Conservation (phyloP, 2,329 filamentous ascomycete species). For the Aspergillus alliaceus region DNA sequence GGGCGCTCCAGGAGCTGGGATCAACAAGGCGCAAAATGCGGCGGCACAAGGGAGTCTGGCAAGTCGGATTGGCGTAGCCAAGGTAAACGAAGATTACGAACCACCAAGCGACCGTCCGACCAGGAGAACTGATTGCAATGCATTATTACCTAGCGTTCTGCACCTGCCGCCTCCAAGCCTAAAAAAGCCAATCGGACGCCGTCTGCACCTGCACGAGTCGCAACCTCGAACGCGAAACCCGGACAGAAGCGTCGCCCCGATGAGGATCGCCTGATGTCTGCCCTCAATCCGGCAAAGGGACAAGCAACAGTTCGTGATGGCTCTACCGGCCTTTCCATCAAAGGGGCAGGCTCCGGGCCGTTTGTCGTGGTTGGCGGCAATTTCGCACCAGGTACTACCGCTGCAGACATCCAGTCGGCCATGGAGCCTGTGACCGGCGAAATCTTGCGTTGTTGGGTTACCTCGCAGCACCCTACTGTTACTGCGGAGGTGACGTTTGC, state of each 20-base stretch:
- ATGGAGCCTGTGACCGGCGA: constrained; percentile 54
- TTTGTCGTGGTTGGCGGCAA: constrained; percentile 62
- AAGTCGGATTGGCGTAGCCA: constrained; percentile 60
- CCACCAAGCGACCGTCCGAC: neutral
- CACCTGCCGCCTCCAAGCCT: constrained; percentile 40
- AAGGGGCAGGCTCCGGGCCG: constrained; percentile 53
- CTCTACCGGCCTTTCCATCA: constrained; percentile 52
- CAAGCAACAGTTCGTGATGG: constrained; percentile 34
- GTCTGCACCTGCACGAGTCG: constrained; percentile 16
- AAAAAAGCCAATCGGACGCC: constrained; percentile 40
- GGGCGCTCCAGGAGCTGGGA: constrained; percentile 46
- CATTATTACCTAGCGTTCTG: constrained; percentile 33
- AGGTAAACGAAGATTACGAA: constrained; percentile 40
- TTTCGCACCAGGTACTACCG: constrained; percentile 66
- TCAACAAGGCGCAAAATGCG: constrained; percentile 39
- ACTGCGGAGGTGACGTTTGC: constrained; percentile 61
- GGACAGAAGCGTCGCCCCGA: constrained; percentile 35
- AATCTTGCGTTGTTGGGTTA: constrained; percentile 55
- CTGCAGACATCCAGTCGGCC: constrained; percentile 64
- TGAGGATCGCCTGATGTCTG: constrained; percentile 32
- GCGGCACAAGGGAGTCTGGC: constrained; percentile 52
- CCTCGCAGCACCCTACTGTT: constrained; percentile 55
- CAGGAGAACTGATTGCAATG: constrained; percentile 5
- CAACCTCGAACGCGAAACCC: constrained; percentile 24
- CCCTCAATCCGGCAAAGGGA: constrained; percentile 29